Percentiles rank a stretch among this genome's conserved stretches.
These are phyloP conservation scores for Rhizophora mangle DNA, from an alignment of 345 rosid genomes.

Conservation along the genomic window DNA sequence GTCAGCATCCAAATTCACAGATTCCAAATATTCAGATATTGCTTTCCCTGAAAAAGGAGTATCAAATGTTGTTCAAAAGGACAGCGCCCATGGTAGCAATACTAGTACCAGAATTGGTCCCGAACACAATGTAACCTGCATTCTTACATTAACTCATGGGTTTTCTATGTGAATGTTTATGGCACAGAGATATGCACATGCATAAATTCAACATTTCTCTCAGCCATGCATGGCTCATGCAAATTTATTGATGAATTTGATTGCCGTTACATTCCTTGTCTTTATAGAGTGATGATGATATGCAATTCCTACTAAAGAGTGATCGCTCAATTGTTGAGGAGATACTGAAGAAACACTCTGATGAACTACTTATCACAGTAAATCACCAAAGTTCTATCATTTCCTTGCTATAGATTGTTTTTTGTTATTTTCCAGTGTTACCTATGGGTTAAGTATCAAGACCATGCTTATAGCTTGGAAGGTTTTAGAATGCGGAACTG, in stretches of 20 bases:
- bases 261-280: not conserved
- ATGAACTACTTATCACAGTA: slow-evolving; percentile 39
- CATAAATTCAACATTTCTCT: not conserved
- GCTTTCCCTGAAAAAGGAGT: slow-evolving; percentile 11
- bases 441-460: not conserved
- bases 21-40: slow-evolving; percentile 15
- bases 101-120: not conserved
- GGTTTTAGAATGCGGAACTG: not conserved
- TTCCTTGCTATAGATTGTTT: not conserved
- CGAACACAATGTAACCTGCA: slow-evolving; percentile 13
- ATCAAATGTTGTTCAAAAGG: slow-evolving; percentile 8
- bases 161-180: not conserved
- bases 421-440: not conserved
- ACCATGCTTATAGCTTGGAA: not conserved
- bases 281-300: slow-evolving; percentile 41
- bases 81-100: slow-evolving; percentile 10
- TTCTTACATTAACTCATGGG: not conserved
- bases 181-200: not conserved
- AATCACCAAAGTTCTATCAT: slow-evolving; percentile 22
- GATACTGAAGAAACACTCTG: slow-evolving; percentile 45
- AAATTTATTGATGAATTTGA: not conserved
- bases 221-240: not conserved
- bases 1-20: slow-evolving; percentile 8
- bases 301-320: slow-evolving; percentile 41
- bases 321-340: slow-evolving; percentile 34